Evolutionary conservation across 1,284 basidiomycete species (phyloP).

Genomic region (Ceratorhiza oryzae-sativae): DNA sequence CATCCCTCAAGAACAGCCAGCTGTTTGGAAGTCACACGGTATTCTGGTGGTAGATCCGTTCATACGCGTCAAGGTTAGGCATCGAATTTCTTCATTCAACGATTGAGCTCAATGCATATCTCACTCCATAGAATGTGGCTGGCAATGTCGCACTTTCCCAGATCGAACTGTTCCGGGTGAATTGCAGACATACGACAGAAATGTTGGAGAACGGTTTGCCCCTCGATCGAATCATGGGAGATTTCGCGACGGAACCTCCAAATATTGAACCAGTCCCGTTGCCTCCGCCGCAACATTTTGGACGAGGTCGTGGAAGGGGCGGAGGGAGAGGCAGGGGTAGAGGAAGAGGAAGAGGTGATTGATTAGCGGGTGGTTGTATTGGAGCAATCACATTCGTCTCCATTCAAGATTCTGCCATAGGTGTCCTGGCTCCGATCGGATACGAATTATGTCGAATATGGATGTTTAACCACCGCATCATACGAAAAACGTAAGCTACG

Average conservation of each 20-base stretch:
- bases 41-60: constrained; percentile 60
- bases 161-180: constrained; percentile 34
- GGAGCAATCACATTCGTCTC: no score
- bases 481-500: no score
- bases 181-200: constrained; percentile 27
- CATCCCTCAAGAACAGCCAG: constrained; percentile 34
- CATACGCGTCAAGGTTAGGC: constrained; percentile 55
- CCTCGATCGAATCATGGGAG: constrained; percentile 36
- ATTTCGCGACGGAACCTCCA: constrained; percentile 18
- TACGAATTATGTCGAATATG: no score
- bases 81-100: background rate
- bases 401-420: no score
- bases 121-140: constrained; percentile 23
- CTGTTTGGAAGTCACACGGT: constrained; percentile 44
- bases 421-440: no score
- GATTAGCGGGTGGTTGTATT: background rate
- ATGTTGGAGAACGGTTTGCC: constrained; percentile 23
- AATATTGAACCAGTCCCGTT: background rate
- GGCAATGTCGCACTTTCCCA: constrained; percentile 30
- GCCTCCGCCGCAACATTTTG: background rate
- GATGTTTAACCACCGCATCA: no score
- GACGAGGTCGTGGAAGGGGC: constrained; percentile 16
- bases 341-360: constrained; percentile 19
- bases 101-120: background rate
- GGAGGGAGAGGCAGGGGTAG: constrained; percentile 21